Conservation (phyloP, 2,329 filamentous ascomycete genomes). For the Phialemonium atrogriseum region DNA sequence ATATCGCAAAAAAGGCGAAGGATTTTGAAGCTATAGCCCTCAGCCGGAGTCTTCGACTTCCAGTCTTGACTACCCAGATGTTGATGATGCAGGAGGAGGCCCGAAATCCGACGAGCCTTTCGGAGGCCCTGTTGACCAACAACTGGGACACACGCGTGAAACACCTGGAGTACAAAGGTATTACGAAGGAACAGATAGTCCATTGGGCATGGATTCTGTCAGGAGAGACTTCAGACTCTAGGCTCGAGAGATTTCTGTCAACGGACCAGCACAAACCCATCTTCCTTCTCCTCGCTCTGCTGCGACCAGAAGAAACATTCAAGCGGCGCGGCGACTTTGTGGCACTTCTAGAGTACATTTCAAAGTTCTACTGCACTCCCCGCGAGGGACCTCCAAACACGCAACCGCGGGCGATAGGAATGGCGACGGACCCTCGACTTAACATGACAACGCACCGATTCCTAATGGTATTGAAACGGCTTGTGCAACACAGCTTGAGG, state of each 20-base stretch:
- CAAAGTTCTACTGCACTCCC: conserved; percentile 13
- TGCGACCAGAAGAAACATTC: conserved; percentile 25
- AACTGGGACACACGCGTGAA: conserved; percentile 23
- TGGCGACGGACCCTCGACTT: conserved; percentile 12
- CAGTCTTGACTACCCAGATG: conserved; percentile 17
- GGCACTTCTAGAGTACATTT: conserved; percentile 24
- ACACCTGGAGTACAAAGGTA: conserved; percentile 21
- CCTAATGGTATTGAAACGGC: conserved; percentile 10
- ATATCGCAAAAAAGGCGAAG: no score
- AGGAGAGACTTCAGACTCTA: conserved; percentile 23
- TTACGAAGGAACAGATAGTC: conserved; percentile 23
- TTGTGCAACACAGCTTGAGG: conserved; percentile 14
- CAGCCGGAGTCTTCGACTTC: conserved; percentile 15
- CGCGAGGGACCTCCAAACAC: conserved; percentile 1
- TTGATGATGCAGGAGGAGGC: conserved; percentile 14
- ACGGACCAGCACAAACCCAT: conserved; percentile 25
- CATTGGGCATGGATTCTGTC: conserved; percentile 34
- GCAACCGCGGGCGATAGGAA: not conserved
- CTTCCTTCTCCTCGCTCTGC: conserved; percentile 28
- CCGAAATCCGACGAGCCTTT: conserved; percentile 10
- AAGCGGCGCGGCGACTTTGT: conserved; percentile 19
- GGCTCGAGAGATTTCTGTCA: conserved; percentile 25
- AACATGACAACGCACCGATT: conserved; percentile 17
- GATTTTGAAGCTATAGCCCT: conserved; percentile 7
- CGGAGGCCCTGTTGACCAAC: conserved; percentile 11